Evolutionary conservation across 2,329 filamentous ascomycete genomes (phyloP).

Genomic region (Plenodomus biglobosus): DNA sequence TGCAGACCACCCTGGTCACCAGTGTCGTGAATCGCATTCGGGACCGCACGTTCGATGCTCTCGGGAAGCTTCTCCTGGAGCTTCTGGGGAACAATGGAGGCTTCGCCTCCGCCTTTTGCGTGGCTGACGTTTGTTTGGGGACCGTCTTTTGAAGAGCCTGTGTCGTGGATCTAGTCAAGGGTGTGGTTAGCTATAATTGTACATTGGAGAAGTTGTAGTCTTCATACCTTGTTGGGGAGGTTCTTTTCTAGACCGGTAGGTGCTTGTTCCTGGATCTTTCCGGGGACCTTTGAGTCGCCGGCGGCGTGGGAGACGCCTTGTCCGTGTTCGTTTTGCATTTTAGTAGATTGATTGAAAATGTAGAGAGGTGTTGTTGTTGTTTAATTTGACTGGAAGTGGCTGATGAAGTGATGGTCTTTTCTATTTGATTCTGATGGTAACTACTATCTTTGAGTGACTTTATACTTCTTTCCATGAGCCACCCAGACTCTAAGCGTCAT

Average conservation of each 20-base stretch:
- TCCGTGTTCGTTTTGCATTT: conserved; percentile 35
- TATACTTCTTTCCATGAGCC: not conserved
- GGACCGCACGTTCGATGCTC: conserved; percentile 45
- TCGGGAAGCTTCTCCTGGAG: conserved; percentile 48
- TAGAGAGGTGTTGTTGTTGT: not conserved
- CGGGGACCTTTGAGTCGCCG: conserved; percentile 41
- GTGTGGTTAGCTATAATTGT: not conserved
- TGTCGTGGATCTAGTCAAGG: conserved; percentile 35
- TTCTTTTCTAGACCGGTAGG: conserved; percentile 38
- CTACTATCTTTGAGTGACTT: not conserved
- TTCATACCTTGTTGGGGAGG: conserved; percentile 31
- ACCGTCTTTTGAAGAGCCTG: conserved; percentile 28
- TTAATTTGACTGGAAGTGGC: too few relatives aligned
- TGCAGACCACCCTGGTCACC: conserved; percentile 19
- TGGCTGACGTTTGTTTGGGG: conserved; percentile 33
- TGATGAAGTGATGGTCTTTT: too few relatives aligned
- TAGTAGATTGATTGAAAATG: not conserved
- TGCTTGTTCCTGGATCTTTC: conserved; percentile 40
- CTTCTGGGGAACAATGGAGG: conserved; percentile 42
- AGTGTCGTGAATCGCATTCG: conserved; percentile 46
- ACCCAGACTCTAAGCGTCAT: not conserved
- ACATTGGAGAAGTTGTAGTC: conserved; percentile 4
- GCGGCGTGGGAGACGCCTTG: conserved; percentile 46
- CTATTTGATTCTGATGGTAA: too few relatives aligned
- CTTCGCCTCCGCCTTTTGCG: conserved; percentile 35